Evolutionary conservation across 495 filamentous ascomycete genomes (phyloP).

Genomic region (Hypoxylon trugodes): DNA sequence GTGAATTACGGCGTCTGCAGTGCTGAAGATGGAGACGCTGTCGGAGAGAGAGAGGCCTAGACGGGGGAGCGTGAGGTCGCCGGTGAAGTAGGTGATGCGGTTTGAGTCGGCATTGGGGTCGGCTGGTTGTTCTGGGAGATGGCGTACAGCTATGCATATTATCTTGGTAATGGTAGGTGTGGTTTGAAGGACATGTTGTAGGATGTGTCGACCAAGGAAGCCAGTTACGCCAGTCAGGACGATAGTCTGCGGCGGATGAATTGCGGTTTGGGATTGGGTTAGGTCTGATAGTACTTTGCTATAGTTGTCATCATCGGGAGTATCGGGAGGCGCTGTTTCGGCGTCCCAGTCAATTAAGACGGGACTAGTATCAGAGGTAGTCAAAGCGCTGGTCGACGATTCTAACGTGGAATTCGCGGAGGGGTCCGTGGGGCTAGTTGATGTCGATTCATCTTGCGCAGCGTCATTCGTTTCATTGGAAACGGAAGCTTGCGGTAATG

Average conservation of each 20-base stretch:
- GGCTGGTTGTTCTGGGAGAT: not conserved
- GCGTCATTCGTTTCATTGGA: too few species aligned
- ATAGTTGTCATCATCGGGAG: too few species aligned
- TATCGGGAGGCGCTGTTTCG: not conserved
- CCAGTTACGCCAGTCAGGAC: slow-evolving; percentile 45
- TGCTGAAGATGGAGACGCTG: slow-evolving; percentile 36
- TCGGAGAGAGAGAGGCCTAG: slow-evolving; percentile 51
- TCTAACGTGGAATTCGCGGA: too few species aligned
- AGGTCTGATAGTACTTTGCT: too few species aligned
- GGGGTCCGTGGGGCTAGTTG: too few species aligned
- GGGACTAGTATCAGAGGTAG: not conserved
- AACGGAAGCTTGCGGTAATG: not conserved
- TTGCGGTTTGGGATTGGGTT: too few species aligned
- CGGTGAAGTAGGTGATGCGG: slow-evolving; percentile 36
- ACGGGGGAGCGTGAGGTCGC: slow-evolving; percentile 29
- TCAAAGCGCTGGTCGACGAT: not conserved
- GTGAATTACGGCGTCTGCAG: slow-evolving; percentile 58
- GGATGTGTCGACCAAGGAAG: slow-evolving; percentile 15
- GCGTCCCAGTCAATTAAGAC: not conserved
- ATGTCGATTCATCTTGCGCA: too few species aligned
- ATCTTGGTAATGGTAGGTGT: slow-evolving; percentile 22
- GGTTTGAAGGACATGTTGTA: not conserved
- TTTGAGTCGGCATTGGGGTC: slow-evolving; percentile 32
- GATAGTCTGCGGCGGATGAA: not conserved
- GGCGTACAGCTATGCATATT: slow-evolving; percentile 23